A percentile compares a stretch with the other conserved stretches of the same genome.
Conservation (phyloP, 306 rosid genomes). For the Trichosanthes cucumerina region DNA sequence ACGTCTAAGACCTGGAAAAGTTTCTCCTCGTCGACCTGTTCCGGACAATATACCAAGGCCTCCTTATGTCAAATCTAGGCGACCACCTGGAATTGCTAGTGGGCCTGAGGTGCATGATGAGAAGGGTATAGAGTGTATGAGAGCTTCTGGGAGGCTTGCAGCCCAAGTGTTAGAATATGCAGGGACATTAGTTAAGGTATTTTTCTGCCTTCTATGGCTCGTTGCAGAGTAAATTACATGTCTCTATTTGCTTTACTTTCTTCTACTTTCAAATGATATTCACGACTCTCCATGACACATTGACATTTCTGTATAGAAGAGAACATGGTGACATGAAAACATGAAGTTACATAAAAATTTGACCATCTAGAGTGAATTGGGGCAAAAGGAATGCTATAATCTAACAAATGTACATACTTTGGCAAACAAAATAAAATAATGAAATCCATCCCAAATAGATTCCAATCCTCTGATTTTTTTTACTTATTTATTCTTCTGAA, state of each 20-base stretch:
- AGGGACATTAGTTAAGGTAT: conserved; percentile 86
- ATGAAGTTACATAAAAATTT: neutral
- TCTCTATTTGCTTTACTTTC: neutral
- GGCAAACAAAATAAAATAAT: neutral
- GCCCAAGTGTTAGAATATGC: conserved; percentile 91
- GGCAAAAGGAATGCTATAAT: neutral
- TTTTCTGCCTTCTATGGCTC: conserved; percentile 12
- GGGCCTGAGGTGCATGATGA: conserved; percentile 81
- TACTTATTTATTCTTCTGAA: neutral
- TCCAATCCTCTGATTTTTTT: neutral
- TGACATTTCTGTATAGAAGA: neutral
- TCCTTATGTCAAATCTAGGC: conserved; percentile 57
- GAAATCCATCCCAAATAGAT: neutral
- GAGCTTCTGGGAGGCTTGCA: conserved; percentile 94
- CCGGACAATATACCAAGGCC: conserved; percentile 59
- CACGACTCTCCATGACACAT: neutral
- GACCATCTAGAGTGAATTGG: neutral
- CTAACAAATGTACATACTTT: neutral
- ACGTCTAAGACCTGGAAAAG: conserved; percentile 62
- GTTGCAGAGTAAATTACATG: neutral
- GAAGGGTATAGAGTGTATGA: conserved; percentile 75
- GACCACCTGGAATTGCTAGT: conserved; percentile 57
- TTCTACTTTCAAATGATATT: neutral
- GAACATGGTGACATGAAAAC: neutral
- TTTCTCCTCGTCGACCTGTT: conserved; percentile 67